phyloP scores from a whole-genome alignment of 2,329 filamentous ascomycete genomes.

The Aspergillus pseudoviridinutans region DNA sequence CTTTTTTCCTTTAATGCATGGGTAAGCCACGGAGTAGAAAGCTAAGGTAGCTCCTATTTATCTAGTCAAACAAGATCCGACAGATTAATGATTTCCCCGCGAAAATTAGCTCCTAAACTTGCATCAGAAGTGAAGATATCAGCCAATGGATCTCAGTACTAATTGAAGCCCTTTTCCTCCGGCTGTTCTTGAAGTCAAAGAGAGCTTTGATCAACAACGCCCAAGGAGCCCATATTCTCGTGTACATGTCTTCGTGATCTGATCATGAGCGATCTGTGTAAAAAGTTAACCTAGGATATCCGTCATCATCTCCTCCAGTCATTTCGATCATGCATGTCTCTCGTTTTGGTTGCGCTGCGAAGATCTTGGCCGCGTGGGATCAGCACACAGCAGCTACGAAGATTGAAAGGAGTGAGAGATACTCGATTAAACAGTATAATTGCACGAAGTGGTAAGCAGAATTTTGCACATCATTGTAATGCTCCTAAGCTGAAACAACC shows the following conservation, averaged over 20 bases:
- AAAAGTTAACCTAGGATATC: neutral
- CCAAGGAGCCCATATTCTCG: neutral
- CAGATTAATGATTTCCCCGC: neutral
- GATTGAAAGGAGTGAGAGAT: neutral
- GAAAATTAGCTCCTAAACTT: neutral
- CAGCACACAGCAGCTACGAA: neutral
- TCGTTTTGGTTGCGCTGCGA: neutral
- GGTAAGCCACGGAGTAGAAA: neutral
- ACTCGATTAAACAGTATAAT: neutral
- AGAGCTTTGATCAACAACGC: neutral
- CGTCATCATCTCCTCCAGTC: neutral
- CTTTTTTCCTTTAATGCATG: no score
- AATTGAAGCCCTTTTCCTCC: neutral
- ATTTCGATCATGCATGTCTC: neutral
- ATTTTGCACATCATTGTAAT: neutral
- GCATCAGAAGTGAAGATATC: neutral
- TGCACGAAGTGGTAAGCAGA: neutral
- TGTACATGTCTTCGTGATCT: neutral
- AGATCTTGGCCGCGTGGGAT: neutral
- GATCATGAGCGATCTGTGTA: neutral
- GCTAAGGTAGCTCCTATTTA: neutral
- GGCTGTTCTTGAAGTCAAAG: neutral
- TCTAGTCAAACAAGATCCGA: neutral
- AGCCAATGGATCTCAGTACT: neutral
- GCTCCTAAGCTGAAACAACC: neutral